Conservation (phyloP, 2,329 filamentous ascomycete species). For the Rutstroemia sp. region DNA sequence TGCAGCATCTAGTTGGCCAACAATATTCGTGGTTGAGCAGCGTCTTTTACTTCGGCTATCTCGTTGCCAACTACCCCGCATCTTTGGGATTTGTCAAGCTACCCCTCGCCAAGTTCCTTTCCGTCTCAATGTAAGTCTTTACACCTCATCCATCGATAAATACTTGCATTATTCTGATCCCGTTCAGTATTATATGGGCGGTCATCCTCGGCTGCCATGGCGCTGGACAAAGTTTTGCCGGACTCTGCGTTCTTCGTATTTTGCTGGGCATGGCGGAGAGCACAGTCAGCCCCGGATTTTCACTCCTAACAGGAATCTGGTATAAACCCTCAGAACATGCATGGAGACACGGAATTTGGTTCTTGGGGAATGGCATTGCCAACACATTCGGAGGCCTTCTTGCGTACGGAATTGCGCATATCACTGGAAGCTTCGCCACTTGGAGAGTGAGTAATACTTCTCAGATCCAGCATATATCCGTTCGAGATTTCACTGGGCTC, state of each 20-base stretch:
- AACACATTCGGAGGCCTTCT: slow-evolving; percentile 29
- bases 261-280: slow-evolving; percentile 25
- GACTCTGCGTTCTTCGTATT: slow-evolving; percentile 21
- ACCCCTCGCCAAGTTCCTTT: slow-evolving; percentile 49
- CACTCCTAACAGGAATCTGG: slow-evolving; percentile 30
- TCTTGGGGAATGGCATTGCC: slow-evolving; percentile 24
- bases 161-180: slow-evolving; percentile 33
- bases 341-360: slow-evolving; percentile 10
- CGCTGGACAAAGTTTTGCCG: slow-evolving; percentile 15
- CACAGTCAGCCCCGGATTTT: slow-evolving; percentile 28
- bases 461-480: neutral
- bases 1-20: slow-evolving; percentile 29
- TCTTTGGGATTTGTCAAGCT: slow-evolving; percentile 30
- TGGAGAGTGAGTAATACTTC: slow-evolving; percentile 13
- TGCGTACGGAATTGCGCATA: slow-evolving; percentile 29
- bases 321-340: slow-evolving; percentile 16
- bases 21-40: slow-evolving; percentile 41
- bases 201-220: slow-evolving; percentile 33
- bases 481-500: neutral
- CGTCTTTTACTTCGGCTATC: slow-evolving; percentile 37
- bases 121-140: slow-evolving; percentile 48
- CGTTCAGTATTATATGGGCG: slow-evolving; percentile 56
- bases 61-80: slow-evolving; percentile 15
- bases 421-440: slow-evolving; percentile 10
- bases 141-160: slow-evolving; percentile 51